phyloP scores from a whole-genome alignment of 805 yeast species.

The Suhomyces canberraensis region DNA sequence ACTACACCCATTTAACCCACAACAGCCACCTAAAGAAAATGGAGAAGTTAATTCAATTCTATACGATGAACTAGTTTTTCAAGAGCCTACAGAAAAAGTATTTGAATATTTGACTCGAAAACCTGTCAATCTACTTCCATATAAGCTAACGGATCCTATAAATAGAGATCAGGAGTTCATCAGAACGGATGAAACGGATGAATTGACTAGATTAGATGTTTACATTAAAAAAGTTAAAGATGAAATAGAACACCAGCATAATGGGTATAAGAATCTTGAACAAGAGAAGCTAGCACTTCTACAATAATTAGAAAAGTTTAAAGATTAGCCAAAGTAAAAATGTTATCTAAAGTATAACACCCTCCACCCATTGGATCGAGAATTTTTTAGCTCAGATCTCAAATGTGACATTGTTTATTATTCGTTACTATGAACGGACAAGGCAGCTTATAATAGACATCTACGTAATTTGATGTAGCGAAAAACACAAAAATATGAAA shows the following conservation, averaged over 20 bases:
- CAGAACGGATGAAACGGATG: slow-evolving; percentile 40
- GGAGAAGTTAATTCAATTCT: slow-evolving; percentile 45
- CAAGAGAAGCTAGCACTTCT: slow-evolving; percentile 38
- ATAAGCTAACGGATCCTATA: slow-evolving; percentile 28
- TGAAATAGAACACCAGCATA: slow-evolving; percentile 40
- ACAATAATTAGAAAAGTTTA: slow-evolving; percentile 17
- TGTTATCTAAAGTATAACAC: slow-evolving; percentile 26
- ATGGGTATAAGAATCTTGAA: slow-evolving; percentile 39
- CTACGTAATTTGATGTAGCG: slow-evolving; percentile 14
- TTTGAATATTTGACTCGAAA: slow-evolving; percentile 71
- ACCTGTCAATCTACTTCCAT: slow-evolving; percentile 58
- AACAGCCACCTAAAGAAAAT: slow-evolving; percentile 33
- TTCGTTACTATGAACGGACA: slow-evolving; percentile 2
- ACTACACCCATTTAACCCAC: slow-evolving; percentile 77
- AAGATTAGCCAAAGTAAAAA: neutral
- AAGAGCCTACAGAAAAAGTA: slow-evolving; percentile 90
- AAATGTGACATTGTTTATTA: slow-evolving; percentile 19
- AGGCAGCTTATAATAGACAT: neutral
- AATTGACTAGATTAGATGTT: slow-evolving; percentile 38
- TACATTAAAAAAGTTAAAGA: slow-evolving; percentile 36
- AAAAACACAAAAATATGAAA: slow-evolving; percentile 9
- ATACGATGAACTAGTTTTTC: slow-evolving; percentile 90
- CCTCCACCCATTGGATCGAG: slow-evolving; percentile 39
- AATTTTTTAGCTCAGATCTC: slow-evolving; percentile 21
- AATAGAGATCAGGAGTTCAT: slow-evolving; percentile 41